These are phyloP conservation scores for Phytophthora pisi DNA, from an alignment of 352 stramenopile species.

Conservation along the genomic window DNA sequence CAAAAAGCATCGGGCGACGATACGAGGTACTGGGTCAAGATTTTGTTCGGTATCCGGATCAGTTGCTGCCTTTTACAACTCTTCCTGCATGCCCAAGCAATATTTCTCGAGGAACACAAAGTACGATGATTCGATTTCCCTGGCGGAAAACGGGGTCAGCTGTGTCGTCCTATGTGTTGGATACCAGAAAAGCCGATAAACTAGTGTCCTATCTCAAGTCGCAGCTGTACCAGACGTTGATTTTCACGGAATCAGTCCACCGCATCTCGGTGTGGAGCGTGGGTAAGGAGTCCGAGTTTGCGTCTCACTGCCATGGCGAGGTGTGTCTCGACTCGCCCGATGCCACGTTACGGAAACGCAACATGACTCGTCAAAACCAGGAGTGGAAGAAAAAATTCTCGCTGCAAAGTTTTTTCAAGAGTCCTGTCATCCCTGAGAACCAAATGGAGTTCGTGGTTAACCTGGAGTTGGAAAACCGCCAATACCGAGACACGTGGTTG, in stretches of 20 bases:
- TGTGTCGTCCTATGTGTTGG: conserved; percentile 47
- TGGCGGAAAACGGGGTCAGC: conserved; percentile 55
- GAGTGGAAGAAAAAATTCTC: conserved; percentile 86
- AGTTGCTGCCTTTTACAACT: conserved; percentile 72
- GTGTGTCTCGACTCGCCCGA: conserved; percentile 45
- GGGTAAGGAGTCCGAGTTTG: conserved; percentile 70
- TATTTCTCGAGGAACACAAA: conserved; percentile 47
- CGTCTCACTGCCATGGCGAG: conserved; percentile 57
- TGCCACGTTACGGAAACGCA: conserved; percentile 50
- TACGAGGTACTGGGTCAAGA: conserved; percentile 69
- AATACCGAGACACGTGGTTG: conserved; percentile 62
- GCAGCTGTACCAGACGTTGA: conserved; percentile 58
- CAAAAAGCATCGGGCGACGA: conserved; percentile 41
- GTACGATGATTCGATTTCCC: conserved; percentile 76
- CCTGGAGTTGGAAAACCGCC: conserved; percentile 64
- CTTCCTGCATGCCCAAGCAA: conserved; percentile 71
- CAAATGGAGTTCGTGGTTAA: conserved; percentile 71
- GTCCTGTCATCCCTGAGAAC: conserved; percentile 57
- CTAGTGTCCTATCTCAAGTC: conserved; percentile 50
- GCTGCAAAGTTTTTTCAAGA: conserved; percentile 82
- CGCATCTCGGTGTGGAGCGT: conserved; percentile 70
- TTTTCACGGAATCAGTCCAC: conserved; percentile 74
- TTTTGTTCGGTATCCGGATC: conserved; percentile 75
- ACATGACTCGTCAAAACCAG: conserved; percentile 50
- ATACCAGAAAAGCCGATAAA: conserved; percentile 29